These are phyloP conservation scores for Limnomonas spitsbergensis DNA, from an alignment of 139 green algal species.

Conservation along the genomic window DNA sequence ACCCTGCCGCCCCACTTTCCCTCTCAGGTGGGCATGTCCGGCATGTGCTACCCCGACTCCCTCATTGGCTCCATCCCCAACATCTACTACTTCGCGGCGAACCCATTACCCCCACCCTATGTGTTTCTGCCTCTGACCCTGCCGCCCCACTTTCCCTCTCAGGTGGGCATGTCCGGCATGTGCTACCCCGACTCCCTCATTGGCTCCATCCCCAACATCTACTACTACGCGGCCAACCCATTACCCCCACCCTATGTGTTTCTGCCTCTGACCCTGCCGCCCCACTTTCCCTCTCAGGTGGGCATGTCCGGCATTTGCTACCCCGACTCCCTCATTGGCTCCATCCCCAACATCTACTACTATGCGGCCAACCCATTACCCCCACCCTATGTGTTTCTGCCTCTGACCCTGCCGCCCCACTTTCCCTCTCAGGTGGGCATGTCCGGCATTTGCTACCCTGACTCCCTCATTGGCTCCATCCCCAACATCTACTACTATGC, in stretches of 20 bases:
- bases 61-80: conserved; percentile 95
- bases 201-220: conserved; percentile 92
- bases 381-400: no score
- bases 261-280: no score
- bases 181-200: conserved; percentile 97
- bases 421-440: conserved; percentile 98
- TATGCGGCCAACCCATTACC: conserved; percentile 98
- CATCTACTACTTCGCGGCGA: conserved; percentile 98
- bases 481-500: conserved; percentile 99
- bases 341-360: conserved; percentile 98
- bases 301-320: conserved; percentile 95
- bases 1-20: no score
- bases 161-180: conserved; percentile 90
- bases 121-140: no score
- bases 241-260: no score
- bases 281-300: no score
- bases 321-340: conserved; percentile 91
- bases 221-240: conserved; percentile 99
- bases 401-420: no score
- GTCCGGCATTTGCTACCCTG: conserved; percentile 93
- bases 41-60: conserved; percentile 91
- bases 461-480: conserved; percentile 91
- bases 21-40: conserved; percentile 95
- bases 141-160: no score
- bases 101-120: no score